phyloP scores from a whole-genome alignment of 805 yeast species.

The Starmera caribaea region DNA sequence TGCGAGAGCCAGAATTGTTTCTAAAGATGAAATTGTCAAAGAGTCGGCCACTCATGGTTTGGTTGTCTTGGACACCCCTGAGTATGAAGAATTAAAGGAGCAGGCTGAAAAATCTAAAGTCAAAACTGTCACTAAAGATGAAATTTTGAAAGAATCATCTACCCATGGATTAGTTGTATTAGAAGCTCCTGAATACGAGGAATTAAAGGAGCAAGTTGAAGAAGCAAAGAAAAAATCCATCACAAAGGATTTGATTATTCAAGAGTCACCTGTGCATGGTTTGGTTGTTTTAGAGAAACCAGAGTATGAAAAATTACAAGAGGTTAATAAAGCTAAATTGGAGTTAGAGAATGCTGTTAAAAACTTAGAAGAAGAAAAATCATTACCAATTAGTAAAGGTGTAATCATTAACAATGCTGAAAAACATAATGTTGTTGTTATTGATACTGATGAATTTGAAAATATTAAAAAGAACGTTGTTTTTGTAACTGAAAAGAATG shows the following conservation, averaged over 20 bases:
- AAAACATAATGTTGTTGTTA: too few relatives aligned
- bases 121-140: neutral
- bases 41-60: conserved; percentile 11
- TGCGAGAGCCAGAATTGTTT: neutral
- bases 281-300: too few relatives aligned
- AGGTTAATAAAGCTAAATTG: too few relatives aligned
- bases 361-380: too few relatives aligned
- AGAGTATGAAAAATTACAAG: too few relatives aligned
- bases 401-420: too few relatives aligned
- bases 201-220: neutral
- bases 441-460: too few relatives aligned
- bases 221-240: neutral
- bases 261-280: neutral
- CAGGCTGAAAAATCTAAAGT: neutral
- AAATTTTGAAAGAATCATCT: neutral
- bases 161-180: neutral
- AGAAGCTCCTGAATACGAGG: neutral
- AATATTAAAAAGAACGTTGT: too few relatives aligned
- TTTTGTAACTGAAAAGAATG: too few relatives aligned
- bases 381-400: too few relatives aligned
- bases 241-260: neutral
- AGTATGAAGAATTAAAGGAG: conserved; percentile 7
- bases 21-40: conserved; percentile 9
- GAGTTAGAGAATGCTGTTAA: too few relatives aligned
- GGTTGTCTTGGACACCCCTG: conserved; percentile 7